These are phyloP conservation scores for Talaromyces sp. DNA, from an alignment of 2,329 filamentous ascomycete genomes.

Conservation along the genomic window DNA sequence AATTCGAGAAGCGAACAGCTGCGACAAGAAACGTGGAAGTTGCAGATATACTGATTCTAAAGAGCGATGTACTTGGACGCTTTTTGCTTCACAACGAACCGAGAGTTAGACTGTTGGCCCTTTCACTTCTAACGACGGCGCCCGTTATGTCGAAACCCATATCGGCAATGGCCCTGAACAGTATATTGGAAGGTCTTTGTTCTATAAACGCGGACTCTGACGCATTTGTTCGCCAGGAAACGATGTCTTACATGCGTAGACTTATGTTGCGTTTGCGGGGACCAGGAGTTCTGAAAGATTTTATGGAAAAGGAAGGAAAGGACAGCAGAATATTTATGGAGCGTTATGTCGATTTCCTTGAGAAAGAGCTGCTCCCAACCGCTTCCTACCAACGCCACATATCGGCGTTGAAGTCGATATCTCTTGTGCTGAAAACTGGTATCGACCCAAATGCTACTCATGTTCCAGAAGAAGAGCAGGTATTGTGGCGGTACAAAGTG, in stretches of 20 bases:
- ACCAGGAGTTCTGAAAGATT: slow-evolving; percentile 36
- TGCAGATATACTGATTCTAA: slow-evolving; percentile 29
- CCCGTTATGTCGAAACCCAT: slow-evolving; percentile 72
- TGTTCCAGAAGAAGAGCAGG: slow-evolving; percentile 43
- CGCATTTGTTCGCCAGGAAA: slow-evolving; percentile 78
- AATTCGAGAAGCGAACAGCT: slow-evolving; percentile 26
- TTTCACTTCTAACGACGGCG: slow-evolving; percentile 76
- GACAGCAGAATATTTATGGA: slow-evolving; percentile 55
- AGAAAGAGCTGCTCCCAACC: slow-evolving; percentile 70
- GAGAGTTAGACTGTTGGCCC: slow-evolving; percentile 71
- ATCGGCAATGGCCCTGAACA: slow-evolving; percentile 57
- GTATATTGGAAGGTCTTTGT: slow-evolving; percentile 64
- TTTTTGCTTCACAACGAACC: slow-evolving; percentile 51
- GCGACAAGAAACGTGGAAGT: slow-evolving; percentile 16
- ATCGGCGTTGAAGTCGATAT: slow-evolving; percentile 69
- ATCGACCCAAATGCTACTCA: slow-evolving; percentile 52
- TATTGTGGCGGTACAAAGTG: slow-evolving; percentile 50
- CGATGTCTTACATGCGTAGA: slow-evolving; percentile 69
- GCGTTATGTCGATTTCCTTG: slow-evolving; percentile 72
- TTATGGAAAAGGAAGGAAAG: slow-evolving; percentile 28
- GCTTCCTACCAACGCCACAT: slow-evolving; percentile 89
- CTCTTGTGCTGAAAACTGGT: slow-evolving; percentile 65
- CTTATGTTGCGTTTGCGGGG: slow-evolving; percentile 74
- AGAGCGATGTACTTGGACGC: slow-evolving; percentile 35
- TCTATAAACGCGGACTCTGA: slow-evolving; percentile 80